These are phyloP conservation scores for Cryptosporidium canis DNA, from an alignment of 169 alveolate genomes.

Conservation along the genomic window DNA sequence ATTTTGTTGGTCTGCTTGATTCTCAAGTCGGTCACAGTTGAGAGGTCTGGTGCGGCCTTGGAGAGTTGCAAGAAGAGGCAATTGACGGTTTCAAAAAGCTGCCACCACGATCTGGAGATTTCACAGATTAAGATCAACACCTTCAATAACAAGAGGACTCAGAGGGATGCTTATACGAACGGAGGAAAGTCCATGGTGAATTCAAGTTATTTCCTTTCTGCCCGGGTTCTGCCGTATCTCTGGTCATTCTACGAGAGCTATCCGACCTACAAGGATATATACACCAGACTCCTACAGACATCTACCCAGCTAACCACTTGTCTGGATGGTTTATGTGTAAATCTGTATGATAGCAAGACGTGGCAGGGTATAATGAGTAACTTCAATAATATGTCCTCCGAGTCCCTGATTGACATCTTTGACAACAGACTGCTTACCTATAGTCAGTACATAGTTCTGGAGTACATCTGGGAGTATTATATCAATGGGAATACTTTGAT, in stretches of 20 bases:
- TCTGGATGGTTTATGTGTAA: slow-evolving; percentile 21
- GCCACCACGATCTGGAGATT: background rate
- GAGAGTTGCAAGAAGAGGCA: background rate
- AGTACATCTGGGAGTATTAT: slow-evolving; percentile 48
- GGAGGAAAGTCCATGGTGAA: slow-evolving; percentile 50
- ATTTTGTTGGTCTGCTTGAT: slow-evolving; percentile 18
- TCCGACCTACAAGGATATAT: slow-evolving; percentile 53
- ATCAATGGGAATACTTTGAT: slow-evolving; percentile 37
- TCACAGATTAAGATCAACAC: background rate
- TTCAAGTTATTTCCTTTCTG: slow-evolving; percentile 8
- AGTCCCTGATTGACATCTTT: background rate
- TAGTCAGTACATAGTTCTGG: slow-evolving; percentile 47
- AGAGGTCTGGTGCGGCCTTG: background rate
- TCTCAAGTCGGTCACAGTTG: background rate
- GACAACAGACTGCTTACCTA: slow-evolving; percentile 13
- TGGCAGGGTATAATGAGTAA: slow-evolving; percentile 41
- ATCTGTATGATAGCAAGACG: slow-evolving; percentile 11
- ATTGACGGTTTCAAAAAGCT: background rate
- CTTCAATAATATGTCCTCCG: background rate
- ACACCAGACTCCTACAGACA: slow-evolving; percentile 7
- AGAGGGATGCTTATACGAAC: slow-evolving; percentile 32
- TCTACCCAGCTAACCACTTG: slow-evolving; percentile 8
- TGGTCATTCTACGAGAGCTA: slow-evolving; percentile 63
- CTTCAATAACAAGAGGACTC: slow-evolving; percentile 22
- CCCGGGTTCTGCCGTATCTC: background rate